Evolutionary conservation across 441 rosid species (phyloP).

Genomic region (Dalechampia spathulata): DNA sequence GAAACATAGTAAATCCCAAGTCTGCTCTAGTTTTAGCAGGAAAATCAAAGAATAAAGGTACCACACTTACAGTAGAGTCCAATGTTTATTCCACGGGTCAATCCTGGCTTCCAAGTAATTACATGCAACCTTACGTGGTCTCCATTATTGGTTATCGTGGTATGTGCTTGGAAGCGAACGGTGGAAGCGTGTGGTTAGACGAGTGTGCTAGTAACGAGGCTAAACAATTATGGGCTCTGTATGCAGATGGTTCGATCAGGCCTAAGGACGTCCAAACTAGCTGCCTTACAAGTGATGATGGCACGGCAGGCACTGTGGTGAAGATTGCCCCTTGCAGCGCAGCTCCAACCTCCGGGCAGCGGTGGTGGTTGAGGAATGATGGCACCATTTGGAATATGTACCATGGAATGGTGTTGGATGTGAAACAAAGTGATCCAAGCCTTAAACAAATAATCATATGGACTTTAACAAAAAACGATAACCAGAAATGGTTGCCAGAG

Average conservation of each 20-base stretch:
- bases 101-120: not conserved
- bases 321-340: no score
- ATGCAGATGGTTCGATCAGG: no score
- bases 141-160: conserved; percentile 6
- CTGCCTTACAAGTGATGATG: no score
- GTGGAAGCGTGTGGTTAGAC: not conserved
- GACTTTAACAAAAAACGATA: not conserved
- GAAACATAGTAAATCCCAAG: no score
- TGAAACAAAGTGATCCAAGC: not conserved
- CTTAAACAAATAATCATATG: not conserved
- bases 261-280: no score
- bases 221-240: not conserved
- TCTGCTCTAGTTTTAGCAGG: no score
- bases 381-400: not conserved
- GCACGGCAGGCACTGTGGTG: no score
- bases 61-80: not conserved
- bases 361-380: not conserved
- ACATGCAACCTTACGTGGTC: not conserved
- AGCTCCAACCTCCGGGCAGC: not conserved
- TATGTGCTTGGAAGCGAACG: not conserved
- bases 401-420: not conserved
- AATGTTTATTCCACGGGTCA: not conserved
- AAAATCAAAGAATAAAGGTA: no score
- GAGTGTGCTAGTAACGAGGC: not conserved
- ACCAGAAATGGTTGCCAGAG: conserved; percentile 6